Evolutionary conservation across 306 rosid genomes (phyloP), one percentile per base, ranked within the genome.

Genomic region (Malus asiatica): DNA sequence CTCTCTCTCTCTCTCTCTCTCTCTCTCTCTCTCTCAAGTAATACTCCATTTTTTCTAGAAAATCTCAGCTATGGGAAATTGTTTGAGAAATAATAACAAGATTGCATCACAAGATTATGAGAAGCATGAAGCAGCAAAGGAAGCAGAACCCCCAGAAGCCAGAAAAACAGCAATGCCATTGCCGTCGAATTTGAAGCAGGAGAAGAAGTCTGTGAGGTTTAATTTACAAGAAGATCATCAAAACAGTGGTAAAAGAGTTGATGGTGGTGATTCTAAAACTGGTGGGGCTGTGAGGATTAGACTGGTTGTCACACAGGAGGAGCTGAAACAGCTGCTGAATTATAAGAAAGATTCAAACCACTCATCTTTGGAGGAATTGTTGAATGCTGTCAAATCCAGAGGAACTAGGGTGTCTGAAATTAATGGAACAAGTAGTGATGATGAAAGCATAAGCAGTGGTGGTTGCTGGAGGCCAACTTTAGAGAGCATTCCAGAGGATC

Each of bases 271-370:
- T 33, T 72, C 83, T n/a, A 83, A 74, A 66, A 86, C 73, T 69
- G 83, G 82, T 45, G 90, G 89, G 60, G 57, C 45, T 62, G 86
- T 90, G 89, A 95, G 97, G 88, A 84, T 95, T 82, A 88, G 83
- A 73, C 70, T 92, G 81, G 90, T 90, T 83, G 82, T 95, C 87
- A 92, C 89, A 65, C 89, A 74, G 76, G 78, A 86, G 71, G 97
- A 92, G 89, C 82, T 95, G 82, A 86, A 84, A 42, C 84, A 77
- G 77, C 73, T 95, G 22, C 72, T 95, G 87, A 68, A 68, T 18
- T 76, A 40, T 80, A 79, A 79, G 45, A 73, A 80, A 14, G 83
- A 76, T 27, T 63, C 72, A 14, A 66, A 79, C 6, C 19, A 70
- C 6, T 78, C 84, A 40, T 62, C 86, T 14, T 38, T 91, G 80